A percentile compares a stretch with the other conserved stretches of the same genome.
Evolutionary conservation across 179 eudicot species (phyloP).

Genomic region (Spergularia azorica): DNA sequence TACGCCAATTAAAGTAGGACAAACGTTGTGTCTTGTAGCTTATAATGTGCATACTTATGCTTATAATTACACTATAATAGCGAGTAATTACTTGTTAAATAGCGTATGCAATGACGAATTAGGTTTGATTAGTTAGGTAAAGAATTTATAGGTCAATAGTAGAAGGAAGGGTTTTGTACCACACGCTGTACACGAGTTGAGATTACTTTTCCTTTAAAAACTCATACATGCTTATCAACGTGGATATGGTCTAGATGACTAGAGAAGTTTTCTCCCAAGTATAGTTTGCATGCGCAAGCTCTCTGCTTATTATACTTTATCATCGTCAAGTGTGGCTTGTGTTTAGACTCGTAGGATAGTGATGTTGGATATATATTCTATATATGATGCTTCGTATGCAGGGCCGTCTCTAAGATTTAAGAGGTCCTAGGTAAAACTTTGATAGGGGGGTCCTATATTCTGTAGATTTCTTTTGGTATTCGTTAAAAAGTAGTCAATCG

Average conservation of each 20-base stretch:
- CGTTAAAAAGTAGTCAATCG: too few species aligned
- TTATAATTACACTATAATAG: neutral
- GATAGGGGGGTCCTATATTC: too few species aligned
- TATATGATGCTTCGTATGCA: too few species aligned
- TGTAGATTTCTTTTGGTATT: too few species aligned
- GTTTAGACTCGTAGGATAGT: too few species aligned
- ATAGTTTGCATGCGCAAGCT: slow-evolving; percentile 14
- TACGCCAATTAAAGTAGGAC: neutral
- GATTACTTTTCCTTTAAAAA: slow-evolving; percentile 22
- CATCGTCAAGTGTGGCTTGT: too few species aligned
- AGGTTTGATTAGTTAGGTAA: slow-evolving; percentile 17
- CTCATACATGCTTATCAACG: slow-evolving; percentile 14
- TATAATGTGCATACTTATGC: neutral
- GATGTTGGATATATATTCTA: too few species aligned
- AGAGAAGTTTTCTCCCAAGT: neutral
- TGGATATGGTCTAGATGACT: slow-evolving; percentile 18
- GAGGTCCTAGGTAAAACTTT: too few species aligned
- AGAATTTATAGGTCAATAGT: neutral
- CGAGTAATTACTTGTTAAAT: neutral
- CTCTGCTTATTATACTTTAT: too few species aligned
- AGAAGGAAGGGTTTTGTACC: slow-evolving; percentile 4
- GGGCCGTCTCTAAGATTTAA: too few species aligned
- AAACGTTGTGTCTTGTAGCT: neutral
- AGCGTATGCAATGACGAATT: slow-evolving; percentile 35
- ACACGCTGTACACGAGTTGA: slow-evolving; percentile 14